A percentile compares a stretch with the other conserved stretches of the same genome.
Evolutionary conservation across 2,329 filamentous ascomycete species (phyloP).

Genomic region (Chalara sp.): DNA sequence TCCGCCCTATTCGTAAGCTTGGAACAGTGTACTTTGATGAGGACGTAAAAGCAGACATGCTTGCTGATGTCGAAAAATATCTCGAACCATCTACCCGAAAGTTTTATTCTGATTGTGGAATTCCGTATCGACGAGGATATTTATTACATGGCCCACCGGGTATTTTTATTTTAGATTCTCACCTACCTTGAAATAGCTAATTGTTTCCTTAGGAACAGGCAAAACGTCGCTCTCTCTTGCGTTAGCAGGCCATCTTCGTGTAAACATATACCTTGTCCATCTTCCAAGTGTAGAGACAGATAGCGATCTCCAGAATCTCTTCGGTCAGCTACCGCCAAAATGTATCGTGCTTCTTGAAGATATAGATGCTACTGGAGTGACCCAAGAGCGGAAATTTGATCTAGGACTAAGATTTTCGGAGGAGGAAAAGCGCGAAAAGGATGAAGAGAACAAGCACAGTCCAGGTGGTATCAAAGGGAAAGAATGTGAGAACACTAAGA

Average conservation of each 20-base stretch:
- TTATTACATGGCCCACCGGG: conserved; percentile 69
- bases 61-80: conserved; percentile 41
- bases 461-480: neutral
- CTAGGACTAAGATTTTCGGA: conserved; percentile 30
- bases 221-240: conserved; percentile 94
- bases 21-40: conserved; percentile 46
- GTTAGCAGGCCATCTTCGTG: conserved; percentile 59
- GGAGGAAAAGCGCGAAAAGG: conserved; percentile 22
- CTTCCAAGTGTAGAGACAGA: conserved; percentile 38
- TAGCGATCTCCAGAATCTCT: conserved; percentile 37
- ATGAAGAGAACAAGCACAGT: conserved; percentile 42
- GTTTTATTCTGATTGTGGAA: conserved; percentile 74
- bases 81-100: conserved; percentile 58
- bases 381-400: conserved; percentile 30
- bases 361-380: conserved; percentile 39
- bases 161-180: neutral
- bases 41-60: conserved; percentile 35
- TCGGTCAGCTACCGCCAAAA: conserved; percentile 39
- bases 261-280: conserved; percentile 50
- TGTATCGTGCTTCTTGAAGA: conserved; percentile 50
- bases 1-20: conserved; percentile 41
- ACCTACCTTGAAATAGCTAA: neutral
- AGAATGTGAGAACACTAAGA: no score
- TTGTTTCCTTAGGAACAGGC: conserved; percentile 43
- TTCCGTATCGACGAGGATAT: conserved; percentile 57